Conservation (phyloP, 768 basidiomycete species). For the Rhodotorula graminis region DNA sequence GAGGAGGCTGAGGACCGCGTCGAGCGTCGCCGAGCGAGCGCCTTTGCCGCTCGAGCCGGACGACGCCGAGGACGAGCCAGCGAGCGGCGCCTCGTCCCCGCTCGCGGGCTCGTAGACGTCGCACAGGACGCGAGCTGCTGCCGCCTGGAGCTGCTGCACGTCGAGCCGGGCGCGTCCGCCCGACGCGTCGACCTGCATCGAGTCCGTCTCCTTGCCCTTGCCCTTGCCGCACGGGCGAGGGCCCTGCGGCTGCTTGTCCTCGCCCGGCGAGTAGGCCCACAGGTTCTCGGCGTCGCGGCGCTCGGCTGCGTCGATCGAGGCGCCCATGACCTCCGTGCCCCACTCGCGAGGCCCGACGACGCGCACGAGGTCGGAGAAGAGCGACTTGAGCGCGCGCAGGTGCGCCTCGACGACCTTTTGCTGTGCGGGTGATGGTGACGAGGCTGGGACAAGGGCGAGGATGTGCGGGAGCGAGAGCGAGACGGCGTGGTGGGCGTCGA, state of each 20-base stretch:
- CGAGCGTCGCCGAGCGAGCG: neutral
- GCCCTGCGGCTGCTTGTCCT: neutral
- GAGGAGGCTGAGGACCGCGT: constrained; percentile 13
- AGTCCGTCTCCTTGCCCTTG: constrained; percentile 17
- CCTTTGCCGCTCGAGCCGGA: neutral
- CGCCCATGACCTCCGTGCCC: constrained; percentile 21
- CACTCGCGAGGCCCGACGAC: constrained; percentile 25
- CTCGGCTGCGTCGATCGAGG: neutral
- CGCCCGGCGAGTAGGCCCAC: neutral
- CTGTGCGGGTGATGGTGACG: neutral
- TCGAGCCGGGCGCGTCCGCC: neutral
- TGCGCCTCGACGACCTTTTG: constrained; percentile 20
- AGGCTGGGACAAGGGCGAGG: neutral
- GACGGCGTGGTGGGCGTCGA: constrained; percentile 6
- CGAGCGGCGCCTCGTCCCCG: neutral
- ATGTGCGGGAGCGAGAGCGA: neutral
- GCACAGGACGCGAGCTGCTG: neutral
- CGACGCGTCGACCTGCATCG: neutral
- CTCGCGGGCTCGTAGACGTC: too few species aligned
- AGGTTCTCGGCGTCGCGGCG: constrained; percentile 2
- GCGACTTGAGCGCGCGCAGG: constrained; percentile 27
- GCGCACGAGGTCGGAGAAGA: constrained; percentile 24
- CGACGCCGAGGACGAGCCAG: neutral
- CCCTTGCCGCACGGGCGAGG: constrained; percentile 1
- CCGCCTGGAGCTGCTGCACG: neutral